Percentiles rank a stretch among this genome's conserved stretches.
phyloP scores from a whole-genome alignment of 768 basidiomycete species.

The Mycena vulgaris region DNA sequence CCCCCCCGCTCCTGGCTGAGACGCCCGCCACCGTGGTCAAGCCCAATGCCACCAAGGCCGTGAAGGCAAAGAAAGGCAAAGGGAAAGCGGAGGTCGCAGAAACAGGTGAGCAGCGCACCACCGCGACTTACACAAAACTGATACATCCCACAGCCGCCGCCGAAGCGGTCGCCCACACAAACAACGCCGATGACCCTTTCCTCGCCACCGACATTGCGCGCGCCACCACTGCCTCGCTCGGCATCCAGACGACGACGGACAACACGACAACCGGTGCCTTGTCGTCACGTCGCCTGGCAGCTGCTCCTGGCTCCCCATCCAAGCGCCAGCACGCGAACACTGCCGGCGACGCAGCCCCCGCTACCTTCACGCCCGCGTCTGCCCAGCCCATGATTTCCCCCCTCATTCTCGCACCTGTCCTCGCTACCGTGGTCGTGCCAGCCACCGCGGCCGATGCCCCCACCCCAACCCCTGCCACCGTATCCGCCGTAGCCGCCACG shows the following conservation, averaged over 20 bases:
- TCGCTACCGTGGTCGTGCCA: too few species aligned
- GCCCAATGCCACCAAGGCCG: background rate
- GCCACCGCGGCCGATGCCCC: background rate
- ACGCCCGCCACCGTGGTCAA: background rate
- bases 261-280: background rate
- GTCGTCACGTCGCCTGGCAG: background rate
- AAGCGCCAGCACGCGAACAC: conserved; percentile 13
- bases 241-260: background rate
- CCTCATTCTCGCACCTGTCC: too few species aligned
- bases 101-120: background rate
- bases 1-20: background rate
- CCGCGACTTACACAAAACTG: background rate
- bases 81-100: background rate
- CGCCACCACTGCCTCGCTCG: conserved; percentile 6
- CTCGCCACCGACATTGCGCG: conserved; percentile 2
- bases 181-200: conserved; percentile 6
- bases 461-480: background rate
- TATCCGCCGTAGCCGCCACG: background rate
- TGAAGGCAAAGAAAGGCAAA: background rate
- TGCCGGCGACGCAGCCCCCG: background rate
- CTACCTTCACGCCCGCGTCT: too few species aligned
- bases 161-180: background rate
- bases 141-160: background rate
- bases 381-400: too few species aligned
- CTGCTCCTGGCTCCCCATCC: background rate